Conservation (phyloP, 2,329 filamentous ascomycete genomes). For the Colletotrichum tanaceti region DNA sequence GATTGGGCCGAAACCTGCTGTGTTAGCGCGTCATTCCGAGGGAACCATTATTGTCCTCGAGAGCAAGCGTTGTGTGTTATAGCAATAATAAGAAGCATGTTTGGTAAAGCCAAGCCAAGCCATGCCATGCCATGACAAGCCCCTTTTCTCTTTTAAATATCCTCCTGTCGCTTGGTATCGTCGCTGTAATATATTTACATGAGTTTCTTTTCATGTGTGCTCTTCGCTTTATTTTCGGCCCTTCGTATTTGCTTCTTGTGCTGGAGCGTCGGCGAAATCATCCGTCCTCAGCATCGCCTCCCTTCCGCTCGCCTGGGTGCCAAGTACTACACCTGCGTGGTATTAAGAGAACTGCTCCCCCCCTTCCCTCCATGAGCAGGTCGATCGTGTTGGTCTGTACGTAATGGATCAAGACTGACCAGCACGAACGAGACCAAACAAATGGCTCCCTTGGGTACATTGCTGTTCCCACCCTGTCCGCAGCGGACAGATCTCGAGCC, state of each 20-base stretch:
- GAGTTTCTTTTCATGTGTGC: constrained; percentile 25
- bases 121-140: constrained; percentile 19
- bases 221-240: neutral
- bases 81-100: constrained; percentile 26
- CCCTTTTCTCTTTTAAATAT: constrained; percentile 17
- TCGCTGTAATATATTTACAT: constrained; percentile 35
- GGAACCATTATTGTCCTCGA: neutral
- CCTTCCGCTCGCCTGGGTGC: neutral
- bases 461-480: neutral
- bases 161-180: constrained; percentile 37
- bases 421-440: neutral
- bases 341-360: constrained; percentile 10
- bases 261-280: constrained; percentile 8
- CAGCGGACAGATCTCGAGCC: neutral
- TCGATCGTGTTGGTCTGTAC: neutral
- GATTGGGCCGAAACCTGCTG: neutral
- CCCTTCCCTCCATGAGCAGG: no score
- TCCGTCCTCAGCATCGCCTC: constrained; percentile 4
- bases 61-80: constrained; percentile 19
- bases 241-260: constrained; percentile 6
- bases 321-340: neutral
- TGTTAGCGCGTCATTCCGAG: neutral
- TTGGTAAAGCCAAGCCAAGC: constrained; percentile 25
- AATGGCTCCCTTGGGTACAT: neutral
- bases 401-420: neutral